Conservation (phyloP, 2,329 filamentous ascomycete species). For the Colletotrichum sublineola region DNA sequence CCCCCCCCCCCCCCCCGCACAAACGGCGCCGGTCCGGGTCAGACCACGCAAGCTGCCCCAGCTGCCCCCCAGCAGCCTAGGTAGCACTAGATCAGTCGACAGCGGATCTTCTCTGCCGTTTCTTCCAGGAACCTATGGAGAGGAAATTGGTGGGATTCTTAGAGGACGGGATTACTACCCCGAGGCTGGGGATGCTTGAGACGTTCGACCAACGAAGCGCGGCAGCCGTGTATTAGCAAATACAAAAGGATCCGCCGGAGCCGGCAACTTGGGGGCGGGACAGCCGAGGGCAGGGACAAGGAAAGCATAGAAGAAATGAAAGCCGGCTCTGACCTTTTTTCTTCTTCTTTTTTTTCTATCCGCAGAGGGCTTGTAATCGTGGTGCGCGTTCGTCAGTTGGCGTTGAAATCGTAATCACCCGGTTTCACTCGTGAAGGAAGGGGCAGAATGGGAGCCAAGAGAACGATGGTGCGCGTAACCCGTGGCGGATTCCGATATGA, state of each 20-base stretch:
- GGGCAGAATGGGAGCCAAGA: conserved; percentile 32
- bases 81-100: conserved; percentile 12
- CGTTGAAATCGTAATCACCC: conserved; percentile 15
- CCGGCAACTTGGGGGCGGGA: conserved; percentile 35
- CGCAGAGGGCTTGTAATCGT: neutral
- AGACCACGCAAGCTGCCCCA: conserved; percentile 36
- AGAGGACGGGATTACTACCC: neutral
- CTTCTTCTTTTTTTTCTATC: neutral
- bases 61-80: neutral
- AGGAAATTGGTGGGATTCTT: neutral
- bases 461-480: conserved; percentile 15
- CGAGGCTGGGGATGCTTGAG: neutral
- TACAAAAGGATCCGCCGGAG: conserved; percentile 8
- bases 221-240: conserved; percentile 15
- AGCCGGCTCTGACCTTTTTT: no score
- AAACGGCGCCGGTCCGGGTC: conserved; percentile 29
- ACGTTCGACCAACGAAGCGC: conserved; percentile 12
- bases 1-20: conserved; percentile 23
- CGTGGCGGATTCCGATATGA: conserved; percentile 15
- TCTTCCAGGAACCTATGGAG: neutral
- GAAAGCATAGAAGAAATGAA: neutral
- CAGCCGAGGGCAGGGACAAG: conserved; percentile 16
- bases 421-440: conserved; percentile 31
- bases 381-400: conserved; percentile 28
- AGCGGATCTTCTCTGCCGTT: conserved; percentile 7